Conservation (phyloP, 2,329 filamentous ascomycete genomes). For the Microcyclosporella mali region DNA sequence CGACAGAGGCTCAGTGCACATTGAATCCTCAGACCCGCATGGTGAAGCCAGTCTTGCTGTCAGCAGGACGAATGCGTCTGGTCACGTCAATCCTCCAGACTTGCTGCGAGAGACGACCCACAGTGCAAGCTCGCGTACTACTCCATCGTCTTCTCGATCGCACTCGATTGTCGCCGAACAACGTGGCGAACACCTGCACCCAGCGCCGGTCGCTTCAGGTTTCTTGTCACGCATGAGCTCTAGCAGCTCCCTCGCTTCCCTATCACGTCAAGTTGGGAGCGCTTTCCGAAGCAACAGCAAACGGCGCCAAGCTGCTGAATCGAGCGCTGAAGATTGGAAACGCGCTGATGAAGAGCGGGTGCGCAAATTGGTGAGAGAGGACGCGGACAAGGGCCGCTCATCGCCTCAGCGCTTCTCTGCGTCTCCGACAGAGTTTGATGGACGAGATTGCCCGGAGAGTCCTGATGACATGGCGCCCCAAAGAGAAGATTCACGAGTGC, state of each 20-base stretch:
- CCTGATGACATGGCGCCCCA: slow-evolving; percentile 37
- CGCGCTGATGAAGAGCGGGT: slow-evolving; percentile 32
- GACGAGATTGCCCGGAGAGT: slow-evolving; percentile 41
- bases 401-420: slow-evolving; percentile 6
- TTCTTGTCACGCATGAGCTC: slow-evolving; percentile 25
- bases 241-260: slow-evolving; percentile 24
- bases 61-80: slow-evolving; percentile 56
- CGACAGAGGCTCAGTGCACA: slow-evolving; percentile 52
- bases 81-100: slow-evolving; percentile 49
- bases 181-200: slow-evolving; percentile 14
- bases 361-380: slow-evolving; percentile 31
- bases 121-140: slow-evolving; percentile 19
- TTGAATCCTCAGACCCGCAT: slow-evolving; percentile 55
- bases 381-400: slow-evolving; percentile 27
- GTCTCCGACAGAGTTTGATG: slow-evolving; percentile 26
- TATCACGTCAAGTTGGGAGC: slow-evolving; percentile 8
- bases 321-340: slow-evolving; percentile 27
- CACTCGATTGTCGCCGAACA: slow-evolving; percentile 18
- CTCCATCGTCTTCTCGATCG: slow-evolving; percentile 18
- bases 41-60: slow-evolving; percentile 58
- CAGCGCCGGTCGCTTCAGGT: slow-evolving; percentile 12
- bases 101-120: slow-evolving; percentile 32
- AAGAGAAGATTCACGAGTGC: slow-evolving; percentile 20
- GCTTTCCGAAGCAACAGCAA: slow-evolving; percentile 11
- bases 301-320: slow-evolving; percentile 22